Evolutionary conservation across 129 eudicot species (phyloP).

Genomic region (carrot (Daucus carota)): DNA sequence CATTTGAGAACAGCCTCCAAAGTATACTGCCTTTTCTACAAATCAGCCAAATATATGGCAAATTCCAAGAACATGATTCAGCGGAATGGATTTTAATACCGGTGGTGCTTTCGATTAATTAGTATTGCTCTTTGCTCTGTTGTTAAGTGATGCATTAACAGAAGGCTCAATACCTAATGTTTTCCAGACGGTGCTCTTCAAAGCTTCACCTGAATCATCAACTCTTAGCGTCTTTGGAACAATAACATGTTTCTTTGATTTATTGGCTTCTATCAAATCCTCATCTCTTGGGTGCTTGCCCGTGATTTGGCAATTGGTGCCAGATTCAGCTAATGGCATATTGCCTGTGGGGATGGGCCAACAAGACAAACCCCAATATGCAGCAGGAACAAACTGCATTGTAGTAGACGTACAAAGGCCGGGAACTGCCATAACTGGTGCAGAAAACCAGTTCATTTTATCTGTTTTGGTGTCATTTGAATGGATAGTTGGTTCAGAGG

Average conservation of each 20-base stretch:
- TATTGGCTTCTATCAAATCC: background rate
- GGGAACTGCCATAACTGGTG: conserved; percentile 4
- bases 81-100: background rate
- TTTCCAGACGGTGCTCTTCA: conserved; percentile 5
- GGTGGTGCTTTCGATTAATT: background rate
- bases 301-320: conserved; percentile 1
- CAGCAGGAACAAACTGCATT: conserved; percentile 5
- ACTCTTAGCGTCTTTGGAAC: conserved; percentile 3
- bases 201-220: conserved; percentile 6
- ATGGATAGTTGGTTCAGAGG: background rate
- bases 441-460: background rate
- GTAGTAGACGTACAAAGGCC: background rate
- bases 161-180: conserved; percentile 8
- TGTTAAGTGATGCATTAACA: background rate
- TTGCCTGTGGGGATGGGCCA: conserved; percentile 1
- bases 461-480: background rate
- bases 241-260: conserved; percentile 7
- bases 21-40: background rate
- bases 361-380: conserved; percentile 13
- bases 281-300: conserved; percentile 11
- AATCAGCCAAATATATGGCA: background rate
- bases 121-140: background rate
- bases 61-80: background rate
- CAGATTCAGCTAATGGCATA: conserved; percentile 2
- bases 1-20: background rate